These are phyloP conservation scores for Torulaspora microellipsoides DNA, from an alignment of 805 yeast species.

Conservation along the genomic window DNA sequence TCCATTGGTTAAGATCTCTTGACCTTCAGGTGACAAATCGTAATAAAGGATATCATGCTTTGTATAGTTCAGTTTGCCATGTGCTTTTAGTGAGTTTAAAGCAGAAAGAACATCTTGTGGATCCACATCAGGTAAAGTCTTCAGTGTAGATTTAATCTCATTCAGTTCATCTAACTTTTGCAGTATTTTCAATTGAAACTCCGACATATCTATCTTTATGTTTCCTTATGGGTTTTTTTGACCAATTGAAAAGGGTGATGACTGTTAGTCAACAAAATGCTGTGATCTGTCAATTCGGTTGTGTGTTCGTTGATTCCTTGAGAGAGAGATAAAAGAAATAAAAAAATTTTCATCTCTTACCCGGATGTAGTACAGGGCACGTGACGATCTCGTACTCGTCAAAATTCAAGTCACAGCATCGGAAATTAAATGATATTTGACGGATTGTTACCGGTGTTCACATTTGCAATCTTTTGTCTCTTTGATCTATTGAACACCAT, in stretches of 20 bases:
- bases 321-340: no score
- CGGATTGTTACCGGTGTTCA: not conserved
- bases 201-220: slow-evolving; percentile 50
- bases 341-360: no score
- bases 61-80: slow-evolving; percentile 69
- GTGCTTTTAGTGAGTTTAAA: slow-evolving; percentile 78
- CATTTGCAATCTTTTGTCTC: slow-evolving; percentile 9
- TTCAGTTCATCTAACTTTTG: slow-evolving; percentile 59
- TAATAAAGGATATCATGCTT: slow-evolving; percentile 73
- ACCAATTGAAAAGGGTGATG: no score
- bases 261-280: no score
- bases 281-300: no score
- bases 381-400: no score
- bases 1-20: slow-evolving; percentile 71
- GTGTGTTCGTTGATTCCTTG: no score
- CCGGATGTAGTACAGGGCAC: no score
- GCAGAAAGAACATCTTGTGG: slow-evolving; percentile 74
- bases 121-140: slow-evolving; percentile 58
- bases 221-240: no score
- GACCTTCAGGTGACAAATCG: slow-evolving; percentile 75
- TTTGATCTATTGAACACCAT: slow-evolving; percentile 21
- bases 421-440: not conserved
- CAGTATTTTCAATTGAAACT: slow-evolving; percentile 58
- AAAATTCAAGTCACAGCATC: no score
- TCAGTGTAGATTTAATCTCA: slow-evolving; percentile 64